Conservation (phyloP, 192 early-diverging fungal genomes). For the Geranomyces michiganensis region DNA sequence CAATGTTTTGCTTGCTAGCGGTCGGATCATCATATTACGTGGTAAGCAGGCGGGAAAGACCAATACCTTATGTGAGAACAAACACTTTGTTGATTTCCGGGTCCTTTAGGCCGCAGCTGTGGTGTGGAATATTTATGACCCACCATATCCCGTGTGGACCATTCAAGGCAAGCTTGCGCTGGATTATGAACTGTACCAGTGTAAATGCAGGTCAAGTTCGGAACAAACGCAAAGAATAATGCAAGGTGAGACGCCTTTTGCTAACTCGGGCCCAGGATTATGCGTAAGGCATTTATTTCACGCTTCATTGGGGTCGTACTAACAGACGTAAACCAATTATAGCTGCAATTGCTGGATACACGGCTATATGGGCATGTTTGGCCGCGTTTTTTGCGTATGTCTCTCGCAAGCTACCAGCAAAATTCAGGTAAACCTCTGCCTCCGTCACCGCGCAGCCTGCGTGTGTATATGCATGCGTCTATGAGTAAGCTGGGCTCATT, state of each 20-base stretch:
- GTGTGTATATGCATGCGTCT: too few species aligned
- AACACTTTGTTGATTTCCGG: background rate
- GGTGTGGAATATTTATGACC: constrained; percentile 14
- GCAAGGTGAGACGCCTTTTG: constrained; percentile 8
- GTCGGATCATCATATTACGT: background rate
- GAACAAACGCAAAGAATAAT: background rate
- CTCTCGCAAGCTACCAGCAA: constrained; percentile 17
- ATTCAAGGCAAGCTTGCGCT: background rate
- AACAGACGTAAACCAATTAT: background rate
- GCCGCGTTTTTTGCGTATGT: constrained; percentile 19
- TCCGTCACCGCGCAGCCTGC: too few species aligned
- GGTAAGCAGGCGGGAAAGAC: too few species aligned
- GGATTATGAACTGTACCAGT: background rate
- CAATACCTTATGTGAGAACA: too few species aligned
- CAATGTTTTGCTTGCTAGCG: constrained; percentile 14
- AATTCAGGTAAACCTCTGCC: constrained; percentile 3
- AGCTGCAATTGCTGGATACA: too few species aligned
- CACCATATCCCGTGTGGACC: constrained; percentile 7
- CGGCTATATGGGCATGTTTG: constrained; percentile 12
- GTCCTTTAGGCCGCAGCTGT: background rate
- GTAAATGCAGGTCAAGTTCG: background rate
- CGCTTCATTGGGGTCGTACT: background rate
- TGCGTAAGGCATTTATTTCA: background rate
- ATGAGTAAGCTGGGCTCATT: too few species aligned
- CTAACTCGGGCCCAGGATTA: background rate